phyloP scores from a whole-genome alignment of 1,284 basidiomycete genomes.

The Puccinia coronata region DNA sequence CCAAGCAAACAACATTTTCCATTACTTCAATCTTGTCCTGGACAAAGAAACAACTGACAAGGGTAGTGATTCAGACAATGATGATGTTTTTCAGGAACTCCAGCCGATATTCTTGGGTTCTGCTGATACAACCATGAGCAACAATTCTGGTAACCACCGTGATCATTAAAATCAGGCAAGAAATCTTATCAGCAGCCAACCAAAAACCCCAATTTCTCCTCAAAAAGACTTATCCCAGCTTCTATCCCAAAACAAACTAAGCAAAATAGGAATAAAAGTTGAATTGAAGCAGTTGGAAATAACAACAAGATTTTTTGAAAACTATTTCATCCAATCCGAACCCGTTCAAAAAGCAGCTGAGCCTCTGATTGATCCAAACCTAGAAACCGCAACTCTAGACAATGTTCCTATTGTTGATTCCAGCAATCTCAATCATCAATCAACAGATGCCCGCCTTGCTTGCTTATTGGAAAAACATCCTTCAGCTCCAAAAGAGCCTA shows the following conservation, averaged over 20 bases:
- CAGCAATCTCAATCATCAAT: too few relatives aligned
- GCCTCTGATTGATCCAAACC: neutral
- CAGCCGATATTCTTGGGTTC: conserved; percentile 11
- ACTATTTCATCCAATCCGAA: neutral
- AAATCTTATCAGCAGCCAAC: conserved; percentile 3
- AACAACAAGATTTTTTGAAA: neutral
- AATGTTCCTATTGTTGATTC: too few relatives aligned
- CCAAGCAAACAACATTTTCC: conserved; percentile 1
- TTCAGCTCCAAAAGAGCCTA: neutral
- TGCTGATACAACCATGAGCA: neutral
- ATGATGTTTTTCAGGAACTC: neutral
- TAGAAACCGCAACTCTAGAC: neutral
- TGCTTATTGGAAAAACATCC: neutral
- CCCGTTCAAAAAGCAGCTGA: neutral
- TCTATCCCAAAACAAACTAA: conserved; percentile 16
- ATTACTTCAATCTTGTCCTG: neutral
- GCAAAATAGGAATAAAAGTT: too few relatives aligned
- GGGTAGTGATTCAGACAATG: neutral
- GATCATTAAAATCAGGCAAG: conserved; percentile 20
- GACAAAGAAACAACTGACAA: conserved; percentile 6
- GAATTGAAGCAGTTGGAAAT: neutral
- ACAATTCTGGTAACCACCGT: neutral
- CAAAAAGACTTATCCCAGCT: conserved; percentile 1
- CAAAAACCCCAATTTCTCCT: neutral
- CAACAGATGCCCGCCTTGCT: too few relatives aligned